Evolutionary conservation across 2,329 filamentous ascomycete species (phyloP).

Genomic region (Plenodomus lindquistii): DNA sequence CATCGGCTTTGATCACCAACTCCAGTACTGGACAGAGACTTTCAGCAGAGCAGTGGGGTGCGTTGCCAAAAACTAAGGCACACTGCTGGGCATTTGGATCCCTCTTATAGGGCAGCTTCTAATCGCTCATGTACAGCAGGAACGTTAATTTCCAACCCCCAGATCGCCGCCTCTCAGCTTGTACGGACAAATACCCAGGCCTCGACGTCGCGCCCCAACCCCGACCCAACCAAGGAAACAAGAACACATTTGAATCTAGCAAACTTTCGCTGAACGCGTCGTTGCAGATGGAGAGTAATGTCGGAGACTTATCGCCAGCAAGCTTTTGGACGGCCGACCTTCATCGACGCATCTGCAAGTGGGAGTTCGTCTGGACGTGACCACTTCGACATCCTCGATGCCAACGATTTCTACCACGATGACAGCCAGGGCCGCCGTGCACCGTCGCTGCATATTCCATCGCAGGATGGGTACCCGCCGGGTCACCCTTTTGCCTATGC

Average conservation of each 20-base stretch:
- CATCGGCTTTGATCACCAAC: neutral
- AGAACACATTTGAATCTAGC: constrained; percentile 1
- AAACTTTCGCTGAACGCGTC: constrained; percentile 1
- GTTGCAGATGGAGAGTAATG: constrained; percentile 45
- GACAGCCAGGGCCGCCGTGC: constrained; percentile 18
- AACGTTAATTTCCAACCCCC: constrained; percentile 22
- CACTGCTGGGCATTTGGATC: constrained; percentile 1
- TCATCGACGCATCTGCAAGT: constrained; percentile 41
- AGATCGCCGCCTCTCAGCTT: constrained; percentile 17
- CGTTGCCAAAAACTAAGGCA: neutral
- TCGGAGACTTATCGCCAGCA: constrained; percentile 35
- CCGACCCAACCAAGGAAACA: constrained; percentile 3
- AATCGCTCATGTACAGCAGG: constrained; percentile 25
- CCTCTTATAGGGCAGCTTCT: constrained; percentile 36
- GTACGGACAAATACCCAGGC: constrained; percentile 15
- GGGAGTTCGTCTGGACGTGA: constrained; percentile 48
- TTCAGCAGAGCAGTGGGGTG: neutral
- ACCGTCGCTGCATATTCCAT: constrained; percentile 15
- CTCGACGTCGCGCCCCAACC: neutral
- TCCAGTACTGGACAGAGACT: neutral
- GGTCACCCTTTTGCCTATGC: constrained; percentile 22
- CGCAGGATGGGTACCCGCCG: constrained; percentile 21
- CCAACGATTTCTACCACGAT: constrained; percentile 31
- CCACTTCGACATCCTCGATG: constrained; percentile 32
- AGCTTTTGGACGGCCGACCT: constrained; percentile 44